Conservation (phyloP, 2,329 filamentous ascomycete genomes). For the Pseudonectria buxi region DNA sequence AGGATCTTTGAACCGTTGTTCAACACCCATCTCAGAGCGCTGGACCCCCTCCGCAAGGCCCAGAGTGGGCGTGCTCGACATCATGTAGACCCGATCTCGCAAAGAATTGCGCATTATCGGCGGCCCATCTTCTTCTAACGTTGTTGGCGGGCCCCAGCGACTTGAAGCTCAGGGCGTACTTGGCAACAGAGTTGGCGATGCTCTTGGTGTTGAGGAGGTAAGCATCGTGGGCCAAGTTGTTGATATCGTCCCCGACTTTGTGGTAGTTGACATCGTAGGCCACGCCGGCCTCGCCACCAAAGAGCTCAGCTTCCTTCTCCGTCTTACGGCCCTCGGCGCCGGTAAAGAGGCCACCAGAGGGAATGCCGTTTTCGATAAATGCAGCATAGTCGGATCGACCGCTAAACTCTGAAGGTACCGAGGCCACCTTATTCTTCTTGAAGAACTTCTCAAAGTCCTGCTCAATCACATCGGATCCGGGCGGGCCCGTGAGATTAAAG, state of each 20-base stretch:
- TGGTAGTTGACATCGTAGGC: conserved; percentile 42
- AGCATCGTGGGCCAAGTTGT: conserved; percentile 34
- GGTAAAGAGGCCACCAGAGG: conserved; percentile 62
- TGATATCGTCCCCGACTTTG: conserved; percentile 35
- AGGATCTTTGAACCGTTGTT: too few relatives aligned
- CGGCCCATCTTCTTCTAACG: conserved; percentile 23
- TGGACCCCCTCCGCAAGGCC: conserved; percentile 23
- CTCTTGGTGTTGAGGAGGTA: conserved; percentile 39
- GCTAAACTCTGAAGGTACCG: conserved; percentile 56
- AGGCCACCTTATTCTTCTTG: conserved; percentile 38
- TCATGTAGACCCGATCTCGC: conserved; percentile 16
- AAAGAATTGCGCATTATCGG: conserved; percentile 23
- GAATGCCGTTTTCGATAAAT: conserved; percentile 60
- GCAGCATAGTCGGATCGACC: conserved; percentile 61
- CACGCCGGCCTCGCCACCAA: conserved; percentile 53
- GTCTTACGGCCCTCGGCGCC: conserved; percentile 61
- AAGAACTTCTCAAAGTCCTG: conserved; percentile 52
- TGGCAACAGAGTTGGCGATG: conserved; percentile 35
- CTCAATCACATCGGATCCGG: conserved; percentile 54
- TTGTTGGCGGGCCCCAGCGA: conserved; percentile 23
- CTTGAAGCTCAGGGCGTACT: conserved; percentile 34
- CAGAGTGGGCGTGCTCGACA: conserved; percentile 20
- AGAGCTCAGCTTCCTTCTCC: conserved; percentile 48
- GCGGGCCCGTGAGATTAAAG: conserved; percentile 47
- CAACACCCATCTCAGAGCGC: too few relatives aligned